These are phyloP conservation scores for Bacidia gigantensis DNA, from an alignment of 495 filamentous ascomycete genomes.

Conservation along the genomic window DNA sequence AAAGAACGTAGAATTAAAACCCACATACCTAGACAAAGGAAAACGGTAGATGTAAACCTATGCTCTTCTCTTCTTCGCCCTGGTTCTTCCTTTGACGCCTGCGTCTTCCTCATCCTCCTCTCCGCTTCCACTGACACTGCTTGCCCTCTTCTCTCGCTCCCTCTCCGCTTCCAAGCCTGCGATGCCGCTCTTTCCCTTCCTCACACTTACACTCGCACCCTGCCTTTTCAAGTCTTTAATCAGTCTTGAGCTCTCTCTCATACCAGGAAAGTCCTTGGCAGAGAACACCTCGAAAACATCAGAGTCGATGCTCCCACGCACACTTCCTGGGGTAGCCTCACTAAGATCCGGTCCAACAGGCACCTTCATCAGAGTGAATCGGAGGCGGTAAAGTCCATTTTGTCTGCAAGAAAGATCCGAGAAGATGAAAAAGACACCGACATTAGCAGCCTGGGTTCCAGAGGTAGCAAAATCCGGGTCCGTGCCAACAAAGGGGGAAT, in stretches of 20 bases:
- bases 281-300: slow-evolving; percentile 67
- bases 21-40: too few relatives aligned
- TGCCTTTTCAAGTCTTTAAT: slow-evolving; percentile 18
- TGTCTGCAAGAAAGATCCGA: slow-evolving; percentile 86
- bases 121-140: background rate
- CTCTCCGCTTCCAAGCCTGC: slow-evolving; percentile 1
- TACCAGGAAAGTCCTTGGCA: slow-evolving; percentile 94
- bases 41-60: background rate
- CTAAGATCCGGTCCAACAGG: slow-evolving; percentile 31
- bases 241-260: slow-evolving; percentile 40
- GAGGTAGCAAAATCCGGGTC: slow-evolving; percentile 14
- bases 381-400: slow-evolving; percentile 66
- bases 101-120: background rate
- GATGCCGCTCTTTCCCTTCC: slow-evolving; percentile 17
- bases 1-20: too few relatives aligned
- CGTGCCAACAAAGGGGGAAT: slow-evolving; percentile 55
- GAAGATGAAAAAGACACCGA: slow-evolving; percentile 84
- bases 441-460: slow-evolving; percentile 34
- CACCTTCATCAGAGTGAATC: slow-evolving; percentile 77
- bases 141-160: background rate
- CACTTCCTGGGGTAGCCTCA: slow-evolving; percentile 3
- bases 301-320: slow-evolving; percentile 15
- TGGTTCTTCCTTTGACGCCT: background rate
- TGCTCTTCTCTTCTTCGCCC: background rate
- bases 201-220: slow-evolving; percentile 19